phyloP scores from a whole-genome alignment of 2,329 filamentous ascomycete genomes.

The Eutypella sp. region DNA sequence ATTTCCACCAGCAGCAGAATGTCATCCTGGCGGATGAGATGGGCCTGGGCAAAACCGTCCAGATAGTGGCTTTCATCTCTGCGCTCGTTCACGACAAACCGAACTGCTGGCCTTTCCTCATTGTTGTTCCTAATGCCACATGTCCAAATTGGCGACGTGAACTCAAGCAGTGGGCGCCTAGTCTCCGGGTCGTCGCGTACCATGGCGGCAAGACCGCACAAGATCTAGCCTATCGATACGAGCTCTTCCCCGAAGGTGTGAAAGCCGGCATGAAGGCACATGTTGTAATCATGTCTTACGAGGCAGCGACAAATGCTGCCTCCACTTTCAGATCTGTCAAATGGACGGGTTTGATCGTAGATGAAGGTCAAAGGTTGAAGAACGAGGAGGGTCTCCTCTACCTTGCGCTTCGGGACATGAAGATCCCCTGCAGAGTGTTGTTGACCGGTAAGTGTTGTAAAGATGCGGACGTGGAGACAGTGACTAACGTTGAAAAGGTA shows the following conservation, averaged over 20 bases:
- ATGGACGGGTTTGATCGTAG: constrained; percentile 86
- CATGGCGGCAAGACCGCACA: constrained; percentile 75
- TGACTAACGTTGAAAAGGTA: constrained; percentile 39
- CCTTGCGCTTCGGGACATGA: constrained; percentile 64
- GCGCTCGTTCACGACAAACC: constrained; percentile 63
- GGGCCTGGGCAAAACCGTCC: constrained; percentile 96
- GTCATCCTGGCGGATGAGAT: constrained; percentile 95
- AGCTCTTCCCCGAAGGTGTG: constrained; percentile 68
- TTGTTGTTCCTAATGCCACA: constrained; percentile 92
- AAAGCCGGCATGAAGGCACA: constrained; percentile 76
- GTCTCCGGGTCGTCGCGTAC: constrained; percentile 83
- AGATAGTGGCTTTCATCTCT: constrained; percentile 78
- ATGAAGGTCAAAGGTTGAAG: constrained; percentile 93
- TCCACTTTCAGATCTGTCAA: constrained; percentile 66
- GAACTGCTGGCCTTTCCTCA: constrained; percentile 82
- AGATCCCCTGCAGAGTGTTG: constrained; percentile 76
- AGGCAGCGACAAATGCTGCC: constrained; percentile 72
- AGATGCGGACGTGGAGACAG: not conserved
- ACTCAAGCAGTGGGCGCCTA: constrained; percentile 88
- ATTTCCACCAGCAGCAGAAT: constrained; percentile 77
- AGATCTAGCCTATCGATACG: constrained; percentile 72
- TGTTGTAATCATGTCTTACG: constrained; percentile 91
- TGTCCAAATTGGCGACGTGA: constrained; percentile 97
- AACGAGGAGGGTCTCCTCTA: constrained; percentile 87
- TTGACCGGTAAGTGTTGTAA: constrained; percentile 58